Evolutionary conservation across 73 alveolate species (phyloP).

Genomic region (Paramecium sonneborni): DNA sequence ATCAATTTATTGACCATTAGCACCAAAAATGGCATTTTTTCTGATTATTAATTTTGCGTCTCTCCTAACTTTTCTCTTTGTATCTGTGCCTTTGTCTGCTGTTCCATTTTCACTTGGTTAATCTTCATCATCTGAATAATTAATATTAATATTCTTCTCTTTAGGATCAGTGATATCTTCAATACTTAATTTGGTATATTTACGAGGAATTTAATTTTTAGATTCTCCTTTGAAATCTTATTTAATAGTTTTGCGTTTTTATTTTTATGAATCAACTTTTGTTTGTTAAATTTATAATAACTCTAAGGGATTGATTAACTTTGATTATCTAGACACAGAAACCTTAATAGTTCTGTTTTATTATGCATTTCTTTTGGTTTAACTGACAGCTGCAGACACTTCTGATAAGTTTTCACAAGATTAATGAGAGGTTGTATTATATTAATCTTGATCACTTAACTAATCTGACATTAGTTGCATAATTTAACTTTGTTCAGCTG

Average conservation of each 20-base stretch:
- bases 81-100: neutral
- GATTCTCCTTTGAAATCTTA: neutral
- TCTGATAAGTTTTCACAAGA: neutral
- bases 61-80: neutral
- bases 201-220: neutral
- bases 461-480: neutral
- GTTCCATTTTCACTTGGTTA: neutral
- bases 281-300: neutral
- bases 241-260: neutral
- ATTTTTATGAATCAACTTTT: neutral
- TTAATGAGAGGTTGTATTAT: neutral
- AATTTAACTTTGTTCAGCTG: slow-evolving; percentile 5
- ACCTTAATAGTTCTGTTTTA: neutral
- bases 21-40: neutral
- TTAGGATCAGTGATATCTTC: neutral
- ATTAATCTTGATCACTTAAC: neutral
- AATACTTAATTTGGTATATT: neutral
- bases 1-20: neutral
- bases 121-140: neutral
- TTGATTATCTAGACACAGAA: neutral
- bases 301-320: neutral
- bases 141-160: neutral
- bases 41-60: neutral
- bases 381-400: neutral
- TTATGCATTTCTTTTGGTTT: slow-evolving; percentile 11